Evolutionary conservation across 345 rosid species (phyloP), one percentile per base, ranked within the genome.

Genomic region (Arabidopsis thaliana): DNA sequence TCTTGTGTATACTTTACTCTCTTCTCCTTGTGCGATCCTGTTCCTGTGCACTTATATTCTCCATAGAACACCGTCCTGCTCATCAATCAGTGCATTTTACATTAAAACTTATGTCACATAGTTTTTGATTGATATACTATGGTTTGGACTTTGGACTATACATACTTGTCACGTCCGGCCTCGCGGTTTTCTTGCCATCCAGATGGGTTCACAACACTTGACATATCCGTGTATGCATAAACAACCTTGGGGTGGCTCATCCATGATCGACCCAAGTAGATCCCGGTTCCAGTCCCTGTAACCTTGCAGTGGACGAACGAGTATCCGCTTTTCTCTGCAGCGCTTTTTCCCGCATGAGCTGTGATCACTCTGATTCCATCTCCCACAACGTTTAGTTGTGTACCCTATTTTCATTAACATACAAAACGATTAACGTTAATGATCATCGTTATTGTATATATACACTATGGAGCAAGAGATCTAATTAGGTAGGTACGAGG

Each of bases 211-310:
- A 90, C 61, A 6, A 75, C 77, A 1, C 24, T 32, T 50, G 79
- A 44, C 87, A 90, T 86, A 13, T 14, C 7, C 2, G 88, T 79
- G 76, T 83, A 87, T 6, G 92, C 79, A 37, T 68, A 90, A 20
- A 86, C 78, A 24, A 86, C 88, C 65, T 65, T 72, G 0, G 97
- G 88, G 50, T 60, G 75, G 6, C 52, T 4, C 80, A 34, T 81
- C 96, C 94, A 90, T 2, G 91, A 87, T 64, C 96, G 79, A 9
- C 98, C 94, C 67, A 90, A 72, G 73, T 51, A 84, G 22, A 88
- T 67, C 4, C 79, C 80, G 4, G 62, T 64, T 4, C 81, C 89
- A 0, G 48, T 48, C 5, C 93, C 95, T 0, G 80, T 76, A 32
- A 89, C 44, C 25, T 12, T 70, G 77, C 90, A 78, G 24, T 78